These are phyloP conservation scores for Aureobasidium subglaciale DNA, from an alignment of 2,329 filamentous ascomycete species.

Conservation along the genomic window DNA sequence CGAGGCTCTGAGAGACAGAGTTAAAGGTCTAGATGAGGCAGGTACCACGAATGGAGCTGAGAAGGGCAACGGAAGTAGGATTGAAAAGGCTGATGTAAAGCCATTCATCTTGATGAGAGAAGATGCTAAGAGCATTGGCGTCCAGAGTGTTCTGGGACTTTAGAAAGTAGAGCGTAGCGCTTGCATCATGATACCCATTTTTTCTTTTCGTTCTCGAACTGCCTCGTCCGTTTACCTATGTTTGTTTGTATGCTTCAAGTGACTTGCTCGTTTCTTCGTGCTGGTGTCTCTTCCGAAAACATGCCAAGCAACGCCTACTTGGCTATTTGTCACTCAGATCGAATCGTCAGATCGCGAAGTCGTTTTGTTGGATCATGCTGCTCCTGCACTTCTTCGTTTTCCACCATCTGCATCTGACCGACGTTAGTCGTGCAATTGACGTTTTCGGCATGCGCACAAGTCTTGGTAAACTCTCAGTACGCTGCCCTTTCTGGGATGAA, in stretches of 20 bases:
- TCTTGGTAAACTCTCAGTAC: background rate
- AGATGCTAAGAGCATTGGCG: slow-evolving; percentile 70
- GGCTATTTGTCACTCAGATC: background rate
- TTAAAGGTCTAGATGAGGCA: slow-evolving; percentile 35
- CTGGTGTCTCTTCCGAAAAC: background rate
- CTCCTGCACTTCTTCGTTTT: background rate
- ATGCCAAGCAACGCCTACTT: background rate
- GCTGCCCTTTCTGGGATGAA: background rate
- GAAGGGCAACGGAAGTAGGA: slow-evolving; percentile 26
- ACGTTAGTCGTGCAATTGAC: background rate
- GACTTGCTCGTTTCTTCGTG: too few species aligned
- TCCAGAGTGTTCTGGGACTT: slow-evolving; percentile 68
- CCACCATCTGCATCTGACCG: background rate
- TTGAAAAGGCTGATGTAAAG: slow-evolving; percentile 56
- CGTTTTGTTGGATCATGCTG: background rate
- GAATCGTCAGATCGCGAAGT: background rate
- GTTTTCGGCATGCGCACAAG: background rate
- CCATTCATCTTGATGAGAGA: slow-evolving; percentile 80
- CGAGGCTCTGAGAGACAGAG: slow-evolving; percentile 45
- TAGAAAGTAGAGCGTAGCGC: too few species aligned
- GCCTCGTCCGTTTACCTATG: too few species aligned
- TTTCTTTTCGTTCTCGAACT: too few species aligned
- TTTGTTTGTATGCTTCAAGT: too few species aligned
- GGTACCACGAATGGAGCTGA: background rate
- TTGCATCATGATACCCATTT: too few species aligned